Evolutionary conservation across 805 yeast species (phyloP), one percentile per base, ranked within the genome.

Genomic region (Ogataea corticis): DNA sequence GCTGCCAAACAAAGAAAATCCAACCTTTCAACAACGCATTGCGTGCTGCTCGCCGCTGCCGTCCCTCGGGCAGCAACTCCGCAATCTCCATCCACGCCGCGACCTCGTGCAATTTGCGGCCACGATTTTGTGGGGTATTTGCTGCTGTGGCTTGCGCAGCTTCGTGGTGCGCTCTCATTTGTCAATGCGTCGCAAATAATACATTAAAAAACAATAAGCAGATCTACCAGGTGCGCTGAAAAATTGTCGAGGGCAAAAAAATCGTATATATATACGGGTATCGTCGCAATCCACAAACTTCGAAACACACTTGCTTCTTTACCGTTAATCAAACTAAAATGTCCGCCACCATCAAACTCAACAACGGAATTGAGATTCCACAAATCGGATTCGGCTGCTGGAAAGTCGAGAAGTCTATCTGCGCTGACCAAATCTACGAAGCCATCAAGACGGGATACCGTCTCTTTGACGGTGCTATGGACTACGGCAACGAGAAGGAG

Each of bases 381-480:
- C 67, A 68, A 49, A 73, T 75, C 47, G 83, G 83, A 38, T 77
- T 76, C 53, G 83, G 83, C 39, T 75, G 79, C 61, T 77, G 83
- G 83, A 77, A 77, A 55, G 75, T 77, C 49, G 70, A 69, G 56
- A 73, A 73, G 31, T 67, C 61, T 13, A 71, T 75, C 19, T 71
- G 77, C 42, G 76, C 81, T 12, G 75, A 76, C 48, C 75, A 72
- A 49, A 69, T 77, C 53, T 88, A 87, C 77, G 80, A 86, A 40
- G 96, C 96, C 58, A 86, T 88, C 65, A 85, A 87, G 64, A 70
- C 76, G 32, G 96, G 96, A 13, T 89, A 89, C 76, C 77, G 96
- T 63, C 69, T 80, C 51, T 75, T 83, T 53, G 89, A 83, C 63
- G 83, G 85, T 52, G 89, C 89, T 41, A 72, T 73, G 67, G 88